Conservation (phyloP, 495 filamentous ascomycete species). For the Neurospora sp. region DNA sequence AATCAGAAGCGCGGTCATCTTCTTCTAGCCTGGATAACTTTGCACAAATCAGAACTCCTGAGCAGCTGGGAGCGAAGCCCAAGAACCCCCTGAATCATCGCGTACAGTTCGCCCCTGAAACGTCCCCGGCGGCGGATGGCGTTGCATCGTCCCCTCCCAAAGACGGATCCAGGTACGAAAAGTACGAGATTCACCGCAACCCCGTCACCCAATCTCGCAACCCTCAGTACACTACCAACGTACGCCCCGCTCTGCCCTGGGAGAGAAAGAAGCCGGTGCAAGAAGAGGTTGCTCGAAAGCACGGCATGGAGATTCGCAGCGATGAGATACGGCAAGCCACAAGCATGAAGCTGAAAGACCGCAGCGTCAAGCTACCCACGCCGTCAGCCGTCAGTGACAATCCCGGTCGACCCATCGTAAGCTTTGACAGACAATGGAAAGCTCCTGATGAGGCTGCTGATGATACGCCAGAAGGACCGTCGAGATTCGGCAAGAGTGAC, state of each 20-base stretch:
- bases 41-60: conserved; percentile 8
- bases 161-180: conserved; percentile 54
- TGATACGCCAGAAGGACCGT: conserved; percentile 35
- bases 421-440: conserved; percentile 78
- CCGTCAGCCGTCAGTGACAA: conserved; percentile 79
- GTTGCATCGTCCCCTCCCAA: conserved; percentile 28
- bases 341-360: conserved; percentile 75
- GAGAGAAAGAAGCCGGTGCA: conserved; percentile 5
- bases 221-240: conserved; percentile 60
- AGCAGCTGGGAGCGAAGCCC: conserved; percentile 36
- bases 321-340: conserved; percentile 86
- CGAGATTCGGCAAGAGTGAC: conserved; percentile 13
- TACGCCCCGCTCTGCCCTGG: conserved; percentile 23
- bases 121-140: conserved; percentile 8
- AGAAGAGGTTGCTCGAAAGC: conserved; percentile 42
- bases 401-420: conserved; percentile 82
- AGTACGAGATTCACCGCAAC: conserved; percentile 67
- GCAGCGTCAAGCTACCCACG: conserved; percentile 74
- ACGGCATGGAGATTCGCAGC: conserved; percentile 70
- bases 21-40: conserved; percentile 1
- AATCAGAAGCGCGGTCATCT: conserved; percentile 44
- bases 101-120: conserved; percentile 35
- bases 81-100: conserved; percentile 51
- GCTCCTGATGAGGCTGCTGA: conserved; percentile 50
- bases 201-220: conserved; percentile 67